phyloP scores from a whole-genome alignment of 1,284 basidiomycete species.

The Papiliotrema nemorosa region DNA sequence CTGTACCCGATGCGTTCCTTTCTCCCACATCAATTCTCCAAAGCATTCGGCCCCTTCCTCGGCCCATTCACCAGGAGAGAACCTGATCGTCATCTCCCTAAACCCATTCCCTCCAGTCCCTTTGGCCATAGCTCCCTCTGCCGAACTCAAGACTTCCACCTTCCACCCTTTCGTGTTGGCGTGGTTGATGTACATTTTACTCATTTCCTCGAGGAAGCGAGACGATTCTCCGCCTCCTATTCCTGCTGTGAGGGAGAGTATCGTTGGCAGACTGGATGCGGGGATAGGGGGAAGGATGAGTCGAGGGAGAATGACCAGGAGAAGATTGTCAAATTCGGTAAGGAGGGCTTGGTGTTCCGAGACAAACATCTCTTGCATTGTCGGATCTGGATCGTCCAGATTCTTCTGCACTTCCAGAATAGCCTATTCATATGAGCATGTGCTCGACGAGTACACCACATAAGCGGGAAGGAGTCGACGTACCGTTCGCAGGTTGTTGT shows the following conservation, averaged over 20 bases:
- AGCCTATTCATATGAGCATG: conserved; percentile 50
- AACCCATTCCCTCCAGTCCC: conserved; percentile 58
- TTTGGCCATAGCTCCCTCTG: conserved; percentile 53
- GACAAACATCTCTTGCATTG: conserved; percentile 69
- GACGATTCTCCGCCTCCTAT: conserved; percentile 88
- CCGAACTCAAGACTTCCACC: conserved; percentile 42
- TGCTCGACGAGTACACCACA: too few relatives aligned
- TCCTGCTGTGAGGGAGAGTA: conserved; percentile 88
- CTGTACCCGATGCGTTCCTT: conserved; percentile 94
- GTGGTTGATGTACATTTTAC: conserved; percentile 78
- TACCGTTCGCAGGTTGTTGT: conserved; percentile 53
- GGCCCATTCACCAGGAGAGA: conserved; percentile 12
- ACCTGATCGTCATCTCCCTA: conserved; percentile 71
- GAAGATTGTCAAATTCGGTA: conserved; percentile 53
- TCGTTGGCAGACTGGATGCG: conserved; percentile 65
- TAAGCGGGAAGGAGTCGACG: conserved; percentile 16
- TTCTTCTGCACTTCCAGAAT: conserved; percentile 62
- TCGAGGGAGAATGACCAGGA: conserved; percentile 61
- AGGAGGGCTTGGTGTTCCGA: conserved; percentile 64
- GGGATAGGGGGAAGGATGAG: conserved; percentile 68
- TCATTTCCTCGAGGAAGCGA: conserved; percentile 73
- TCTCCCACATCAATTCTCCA: conserved; percentile 79
- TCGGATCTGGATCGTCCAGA: conserved; percentile 69
- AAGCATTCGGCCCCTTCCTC: conserved; percentile 67
- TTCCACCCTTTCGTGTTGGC: conserved; percentile 54